These are phyloP conservation scores for Melocanna baccifera DNA, from an alignment of 176 grass and related monocot genomes.

Conservation along the genomic window DNA sequence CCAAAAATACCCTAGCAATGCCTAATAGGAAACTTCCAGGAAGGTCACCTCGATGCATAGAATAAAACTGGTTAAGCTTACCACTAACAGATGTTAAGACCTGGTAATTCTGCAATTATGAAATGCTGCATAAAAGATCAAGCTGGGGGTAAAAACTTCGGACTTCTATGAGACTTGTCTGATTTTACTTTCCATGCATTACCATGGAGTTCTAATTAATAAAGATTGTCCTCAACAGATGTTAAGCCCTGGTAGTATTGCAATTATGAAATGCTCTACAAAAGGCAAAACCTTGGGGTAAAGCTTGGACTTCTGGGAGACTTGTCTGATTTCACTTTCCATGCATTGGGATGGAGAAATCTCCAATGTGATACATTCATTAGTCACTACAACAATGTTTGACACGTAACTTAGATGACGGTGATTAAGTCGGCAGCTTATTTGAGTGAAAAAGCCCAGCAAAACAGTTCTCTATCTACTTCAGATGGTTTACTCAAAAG, in stretches of 20 bases:
- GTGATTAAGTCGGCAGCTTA: constrained; percentile 22
- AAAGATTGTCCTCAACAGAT: not conserved
- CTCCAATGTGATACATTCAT: not conserved
- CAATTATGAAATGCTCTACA: constrained; percentile 21
- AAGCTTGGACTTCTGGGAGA: constrained; percentile 30
- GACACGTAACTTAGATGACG: not conserved
- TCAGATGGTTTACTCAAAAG: not conserved
- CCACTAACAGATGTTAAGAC: constrained; percentile 30
- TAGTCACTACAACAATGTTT: not conserved
- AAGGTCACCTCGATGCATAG: constrained; percentile 49
- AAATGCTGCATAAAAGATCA: not conserved
- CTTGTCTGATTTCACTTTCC: constrained; percentile 40
- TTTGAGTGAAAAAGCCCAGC: not conserved
- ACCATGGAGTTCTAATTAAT: not conserved
- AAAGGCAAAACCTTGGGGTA: not conserved
- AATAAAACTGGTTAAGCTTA: constrained; percentile 19
- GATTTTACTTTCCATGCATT: constrained; percentile 31
- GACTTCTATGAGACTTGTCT: constrained; percentile 8
- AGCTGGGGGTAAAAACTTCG: not conserved
- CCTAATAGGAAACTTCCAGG: constrained; percentile 45
- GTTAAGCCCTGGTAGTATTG: not conserved
- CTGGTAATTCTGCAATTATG: constrained; percentile 30
- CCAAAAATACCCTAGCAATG: constrained; percentile 28
- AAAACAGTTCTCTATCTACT: not conserved
- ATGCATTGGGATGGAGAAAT: not conserved